Base-by-base conservation (phyloP, 2,329 filamentous ascomycete genomes). In the Neofusicoccum umdonicola region DNA sequence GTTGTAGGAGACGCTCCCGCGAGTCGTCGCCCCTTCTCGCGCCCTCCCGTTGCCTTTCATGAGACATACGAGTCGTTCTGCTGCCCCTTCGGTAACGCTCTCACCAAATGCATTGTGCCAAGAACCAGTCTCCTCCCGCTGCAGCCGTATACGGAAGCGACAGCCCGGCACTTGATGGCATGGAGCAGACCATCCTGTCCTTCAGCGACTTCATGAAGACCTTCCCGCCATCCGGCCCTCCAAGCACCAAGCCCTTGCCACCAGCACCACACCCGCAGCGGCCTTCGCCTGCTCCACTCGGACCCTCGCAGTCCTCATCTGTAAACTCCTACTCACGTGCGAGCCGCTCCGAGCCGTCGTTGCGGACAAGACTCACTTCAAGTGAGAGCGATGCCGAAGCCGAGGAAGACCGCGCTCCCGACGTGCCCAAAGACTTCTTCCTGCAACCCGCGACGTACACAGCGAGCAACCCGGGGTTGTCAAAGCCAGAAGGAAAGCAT, bases 171-270 rank as follows among this genome's bases (percentile, higher is more conserved):
- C 48, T 57, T 15, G 62, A 51, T 27, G 51, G 62, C 35, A 48
- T 57, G 44, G 62, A 64, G 12, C 52, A 64, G 44, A 47, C 12
- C 12, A 19, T 58, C 8, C 52, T 52, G 19, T 64, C 62, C 19
- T 64, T 64, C 37, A 31, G 44, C n/a, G 62, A 57, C 17, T 64
- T 64, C 19, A 48, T 64, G 52, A 64, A 12, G 22, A 42, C 42
- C n/a, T 9, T n/a, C 3, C 62, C 62, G 31, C 62, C 62, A 8
- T 34, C 60, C n/a, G 6, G 39, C 7, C 31, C 50, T 41, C 62
- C 51, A 9, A 34, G 39, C 3, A 12, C 15, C n/a, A 62, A 41
- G 34, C 58, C 45, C 3, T 50, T 62, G 31, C 57, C 57, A 37
- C 57, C 57, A 27, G 31, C 48, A 9, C 57, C 57, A 8, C 22